Evolutionary conservation across 2,329 filamentous ascomycete genomes (phyloP).

Genomic region (Pyrenophora teres): DNA sequence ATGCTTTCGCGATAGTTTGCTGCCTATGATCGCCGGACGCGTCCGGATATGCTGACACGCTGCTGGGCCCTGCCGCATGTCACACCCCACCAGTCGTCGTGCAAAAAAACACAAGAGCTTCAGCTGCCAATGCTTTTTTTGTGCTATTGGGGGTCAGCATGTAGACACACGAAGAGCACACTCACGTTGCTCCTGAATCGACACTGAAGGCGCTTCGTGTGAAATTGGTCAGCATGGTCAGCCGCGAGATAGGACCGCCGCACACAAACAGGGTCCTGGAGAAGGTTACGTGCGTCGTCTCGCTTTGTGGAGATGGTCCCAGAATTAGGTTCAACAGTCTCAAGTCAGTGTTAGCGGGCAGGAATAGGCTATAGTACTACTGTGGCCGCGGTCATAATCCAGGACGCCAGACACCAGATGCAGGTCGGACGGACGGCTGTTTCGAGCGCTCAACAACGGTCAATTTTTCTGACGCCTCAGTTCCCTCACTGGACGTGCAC

Average conservation of each 20-base stretch:
- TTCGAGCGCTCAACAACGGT: constrained; percentile 7
- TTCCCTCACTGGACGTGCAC: constrained; percentile 2
- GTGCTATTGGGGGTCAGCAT: constrained; percentile 13
- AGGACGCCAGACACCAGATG: constrained; percentile 1
- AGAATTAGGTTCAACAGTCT: no score
- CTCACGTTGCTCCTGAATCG: constrained; percentile 16
- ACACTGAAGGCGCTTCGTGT: neutral
- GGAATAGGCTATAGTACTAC: constrained; percentile 5
- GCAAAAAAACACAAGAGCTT: constrained; percentile 14
- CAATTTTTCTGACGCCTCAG: constrained; percentile 9
- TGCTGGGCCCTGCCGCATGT: constrained; percentile 22
- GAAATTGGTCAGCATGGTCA: no score
- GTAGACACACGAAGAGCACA: neutral
- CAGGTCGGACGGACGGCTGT: constrained; percentile 10
- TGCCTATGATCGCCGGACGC: constrained; percentile 25
- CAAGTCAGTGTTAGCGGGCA: neutral
- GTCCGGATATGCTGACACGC: constrained; percentile 29
- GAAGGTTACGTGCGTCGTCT: no score
- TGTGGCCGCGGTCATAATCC: constrained; percentile 1
- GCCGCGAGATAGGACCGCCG: no score
- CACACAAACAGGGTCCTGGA: no score
- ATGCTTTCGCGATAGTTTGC: constrained; percentile 28
- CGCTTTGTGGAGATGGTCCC: no score
- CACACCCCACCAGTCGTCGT: constrained; percentile 17
- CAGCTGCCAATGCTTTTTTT: constrained; percentile 15